These are phyloP conservation scores for Lepiota subincarnata DNA, from an alignment of 768 basidiomycete genomes.

Conservation along the genomic window DNA sequence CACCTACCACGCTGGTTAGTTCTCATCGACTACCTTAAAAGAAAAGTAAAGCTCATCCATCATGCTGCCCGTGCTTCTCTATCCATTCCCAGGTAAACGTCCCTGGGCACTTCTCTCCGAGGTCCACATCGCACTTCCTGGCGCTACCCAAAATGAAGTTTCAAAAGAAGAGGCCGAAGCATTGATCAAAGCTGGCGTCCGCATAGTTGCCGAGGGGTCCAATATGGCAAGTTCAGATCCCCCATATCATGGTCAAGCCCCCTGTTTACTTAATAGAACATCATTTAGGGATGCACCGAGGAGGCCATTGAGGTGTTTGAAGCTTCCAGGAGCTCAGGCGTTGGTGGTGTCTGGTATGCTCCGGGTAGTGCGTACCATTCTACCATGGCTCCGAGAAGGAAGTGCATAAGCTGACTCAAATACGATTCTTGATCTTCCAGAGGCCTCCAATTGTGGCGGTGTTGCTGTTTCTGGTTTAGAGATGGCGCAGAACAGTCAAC, in stretches of 20 bases:
- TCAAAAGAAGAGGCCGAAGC: conserved; percentile 66
- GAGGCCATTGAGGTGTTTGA: conserved; percentile 75
- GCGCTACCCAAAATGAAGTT: conserved; percentile 70
- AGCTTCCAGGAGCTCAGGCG: conserved; percentile 46
- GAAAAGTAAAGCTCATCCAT: neutral
- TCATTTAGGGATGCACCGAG: conserved; percentile 52
- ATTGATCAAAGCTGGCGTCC: conserved; percentile 61
- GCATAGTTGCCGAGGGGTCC: conserved; percentile 72
- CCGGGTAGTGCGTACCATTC: conserved; percentile 54
- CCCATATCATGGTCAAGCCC: neutral
- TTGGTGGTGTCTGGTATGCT: conserved; percentile 60
- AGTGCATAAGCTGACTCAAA: neutral
- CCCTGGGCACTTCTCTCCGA: conserved; percentile 65
- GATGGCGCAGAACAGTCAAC: conserved; percentile 76
- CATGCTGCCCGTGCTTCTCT: neutral
- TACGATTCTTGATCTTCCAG: conserved; percentile 17
- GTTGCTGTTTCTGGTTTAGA: conserved; percentile 76
- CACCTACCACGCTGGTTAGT: conserved; percentile 44
- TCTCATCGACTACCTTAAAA: neutral
- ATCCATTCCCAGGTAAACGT: conserved; percentile 36
- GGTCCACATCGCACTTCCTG: conserved; percentile 66
- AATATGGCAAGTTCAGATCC: conserved; percentile 46
- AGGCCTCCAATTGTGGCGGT: conserved; percentile 66
- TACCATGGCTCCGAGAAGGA: neutral
- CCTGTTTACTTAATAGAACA: neutral